Percentiles rank a stretch among this genome's conserved stretches.
Conservation (phyloP, 306 rosid species). For the Quercus berberidifolia region DNA sequence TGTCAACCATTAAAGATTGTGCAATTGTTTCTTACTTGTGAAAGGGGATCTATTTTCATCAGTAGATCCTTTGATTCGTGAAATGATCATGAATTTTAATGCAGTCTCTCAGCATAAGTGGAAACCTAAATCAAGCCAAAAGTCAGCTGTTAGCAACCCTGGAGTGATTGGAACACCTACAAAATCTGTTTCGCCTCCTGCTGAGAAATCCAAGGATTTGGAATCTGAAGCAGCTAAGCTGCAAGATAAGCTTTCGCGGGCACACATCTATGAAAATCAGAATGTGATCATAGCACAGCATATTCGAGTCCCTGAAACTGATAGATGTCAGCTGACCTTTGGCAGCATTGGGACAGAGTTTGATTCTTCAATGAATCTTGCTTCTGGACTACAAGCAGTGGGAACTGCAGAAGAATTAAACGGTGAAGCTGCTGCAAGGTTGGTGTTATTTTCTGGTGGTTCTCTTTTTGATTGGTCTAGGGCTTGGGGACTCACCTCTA, state of each 20-base stretch:
- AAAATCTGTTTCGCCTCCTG: slow-evolving; percentile 52
- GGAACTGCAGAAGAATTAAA: slow-evolving; percentile 51
- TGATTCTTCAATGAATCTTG: slow-evolving; percentile 46
- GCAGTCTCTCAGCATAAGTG: slow-evolving; percentile 91
- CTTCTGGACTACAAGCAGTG: slow-evolving; percentile 35
- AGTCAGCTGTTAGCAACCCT: slow-evolving; percentile 47
- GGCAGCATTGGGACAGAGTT: slow-evolving; percentile 78
- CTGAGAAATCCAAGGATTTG: slow-evolving; percentile 43
- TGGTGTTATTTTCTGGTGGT: slow-evolving; percentile 24
- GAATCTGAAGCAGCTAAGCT: slow-evolving; percentile 52
- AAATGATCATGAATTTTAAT: slow-evolving; percentile 28
- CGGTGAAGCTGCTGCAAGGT: slow-evolving; percentile 63
- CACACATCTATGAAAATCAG: slow-evolving; percentile 54
- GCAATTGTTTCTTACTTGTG: too few relatives aligned
- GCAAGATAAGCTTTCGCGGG: slow-evolving; percentile 58
- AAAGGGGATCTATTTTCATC: background rate
- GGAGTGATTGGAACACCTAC: slow-evolving; percentile 87
- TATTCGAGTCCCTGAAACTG: slow-evolving; percentile 80
- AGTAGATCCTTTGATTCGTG: slow-evolving; percentile 9
- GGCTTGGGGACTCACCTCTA: too few relatives aligned
- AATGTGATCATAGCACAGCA: slow-evolving; percentile 91
- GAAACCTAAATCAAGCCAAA: slow-evolving; percentile 94
- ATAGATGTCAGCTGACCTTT: slow-evolving; percentile 79
- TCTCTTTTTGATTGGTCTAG: too few relatives aligned
- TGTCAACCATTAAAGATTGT: too few relatives aligned